Percentiles rank a stretch among this genome's conserved stretches.
Conservation (phyloP, 768 basidiomycete genomes). For the Lactarius evosmus region DNA sequence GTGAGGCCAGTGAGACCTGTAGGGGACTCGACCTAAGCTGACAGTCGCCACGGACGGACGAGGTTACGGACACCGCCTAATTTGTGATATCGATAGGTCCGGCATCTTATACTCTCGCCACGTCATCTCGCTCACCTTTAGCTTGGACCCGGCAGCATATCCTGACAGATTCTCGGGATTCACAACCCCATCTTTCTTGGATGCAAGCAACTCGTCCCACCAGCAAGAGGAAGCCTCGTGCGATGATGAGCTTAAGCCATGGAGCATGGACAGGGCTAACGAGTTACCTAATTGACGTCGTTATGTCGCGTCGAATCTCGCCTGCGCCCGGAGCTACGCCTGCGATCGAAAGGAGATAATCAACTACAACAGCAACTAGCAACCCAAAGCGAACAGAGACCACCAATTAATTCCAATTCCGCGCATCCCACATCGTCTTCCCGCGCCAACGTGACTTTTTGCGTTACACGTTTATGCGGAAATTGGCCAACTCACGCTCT, state of each 20-base stretch:
- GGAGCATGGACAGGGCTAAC: too few species aligned
- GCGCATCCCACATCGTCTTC: constrained; percentile 98
- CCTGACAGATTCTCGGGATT: constrained; percentile 56
- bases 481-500: too few species aligned
- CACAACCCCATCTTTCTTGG: constrained; percentile 62
- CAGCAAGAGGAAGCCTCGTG: constrained; percentile 95
- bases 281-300: constrained; percentile 54
- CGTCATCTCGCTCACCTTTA: constrained; percentile 62
- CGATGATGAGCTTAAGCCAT: too few species aligned
- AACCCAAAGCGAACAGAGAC: neutral
- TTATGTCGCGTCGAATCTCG: constrained; percentile 42
- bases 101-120: constrained; percentile 27
- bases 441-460: constrained; percentile 99
- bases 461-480: constrained; percentile 95
- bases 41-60: too few species aligned
- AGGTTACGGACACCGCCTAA: too few species aligned
- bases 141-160: constrained; percentile 67
- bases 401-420: constrained; percentile 68
- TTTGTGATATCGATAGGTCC: too few species aligned
- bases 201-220: constrained; percentile 89
- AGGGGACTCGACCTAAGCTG: too few species aligned
- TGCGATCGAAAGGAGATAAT: constrained; percentile 93
- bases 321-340: constrained; percentile 85
- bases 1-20: too few species aligned
- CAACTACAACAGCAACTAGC: constrained; percentile 54